Base-by-base conservation (phyloP, 2,329 filamentous ascomycete genomes). In the Septoria linicola region DNA sequence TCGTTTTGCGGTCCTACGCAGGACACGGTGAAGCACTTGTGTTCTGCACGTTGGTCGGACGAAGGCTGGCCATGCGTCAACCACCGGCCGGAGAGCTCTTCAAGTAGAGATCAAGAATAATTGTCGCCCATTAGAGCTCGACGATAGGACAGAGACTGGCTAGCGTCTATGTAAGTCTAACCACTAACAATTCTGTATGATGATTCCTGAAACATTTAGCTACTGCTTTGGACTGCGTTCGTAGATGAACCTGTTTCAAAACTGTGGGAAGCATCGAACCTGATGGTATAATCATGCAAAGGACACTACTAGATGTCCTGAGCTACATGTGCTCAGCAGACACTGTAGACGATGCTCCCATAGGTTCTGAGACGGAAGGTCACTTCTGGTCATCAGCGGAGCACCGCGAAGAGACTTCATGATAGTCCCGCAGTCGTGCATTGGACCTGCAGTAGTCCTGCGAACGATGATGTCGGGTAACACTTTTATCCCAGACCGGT, bases 161-260 rank as follows among this genome's bases (percentile, higher is more conserved):
- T 51, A 57, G 54, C 44, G 41, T 44, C 41, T 44, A 44, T 25
- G 31, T 30, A 42, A 19, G 25, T 39, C 41, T 43, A 36, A 34
- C 48, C 45, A 56, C 49, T 49, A 35, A 44, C 41, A 41, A n/a
- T n/a, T n/a, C n/a, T 42, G 37, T 36, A 42, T 37, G 42, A 45
- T 45, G 34, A 49, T 46, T 35, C 51, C 30, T 53, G 50, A 50
- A 57, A 51, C 50, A 49, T 17, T 25, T 41, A 45, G 49, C 45
- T 52, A 36, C 53, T 43, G 46, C 16, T 47, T 37, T 43, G 51
- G 41, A 49, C 51, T 40, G 40, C 20, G 42, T 31, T 41, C 44
- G 39, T n/a, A n/a, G n/a, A n/a, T n/a, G n/a, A n/a, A n/a, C n/a
- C n/a, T n/a, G n/a, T n/a, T n/a, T n/a, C n/a, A n/a, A n/a, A n/a